Evolutionary conservation across 768 basidiomycete genomes (phyloP).

Genomic region (Brasilioporus rufonigricans): DNA sequence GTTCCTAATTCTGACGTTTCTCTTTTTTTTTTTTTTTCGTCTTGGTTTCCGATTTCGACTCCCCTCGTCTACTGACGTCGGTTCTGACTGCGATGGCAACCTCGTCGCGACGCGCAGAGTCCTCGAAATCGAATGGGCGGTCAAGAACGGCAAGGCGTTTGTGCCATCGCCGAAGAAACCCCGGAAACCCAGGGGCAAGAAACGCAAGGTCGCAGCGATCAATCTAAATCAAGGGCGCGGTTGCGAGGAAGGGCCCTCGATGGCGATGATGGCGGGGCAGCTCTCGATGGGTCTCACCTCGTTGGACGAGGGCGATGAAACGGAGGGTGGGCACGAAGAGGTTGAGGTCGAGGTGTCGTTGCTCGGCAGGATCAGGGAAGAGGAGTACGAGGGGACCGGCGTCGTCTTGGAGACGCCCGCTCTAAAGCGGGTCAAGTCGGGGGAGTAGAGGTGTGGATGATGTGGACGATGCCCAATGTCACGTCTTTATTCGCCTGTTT

Average conservation of each 20-base stretch:
- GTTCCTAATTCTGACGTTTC: conserved; percentile 40
- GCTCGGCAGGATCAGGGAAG: conserved; percentile 20
- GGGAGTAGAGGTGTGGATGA: conserved; percentile 6
- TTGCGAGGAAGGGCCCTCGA: conserved; percentile 17
- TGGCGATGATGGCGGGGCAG: conserved; percentile 10
- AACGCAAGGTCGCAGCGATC: conserved; percentile 28
- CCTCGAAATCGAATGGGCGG: conserved; percentile 79
- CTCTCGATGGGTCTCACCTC: conserved; percentile 19
- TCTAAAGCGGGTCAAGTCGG: conserved; percentile 25
- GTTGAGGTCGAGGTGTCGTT: conserved; percentile 10
- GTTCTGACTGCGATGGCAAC: background rate
- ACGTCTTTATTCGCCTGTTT: background rate
- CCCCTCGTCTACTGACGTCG: background rate
- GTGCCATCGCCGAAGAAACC: conserved; percentile 53
- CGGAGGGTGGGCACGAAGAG: conserved; percentile 19
- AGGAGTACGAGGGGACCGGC: conserved; percentile 29
- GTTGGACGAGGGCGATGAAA: conserved; percentile 43
- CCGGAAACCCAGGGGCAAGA: conserved; percentile 34
- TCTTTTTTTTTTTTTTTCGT: conserved; percentile 17
- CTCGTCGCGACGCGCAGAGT: conserved; percentile 45
- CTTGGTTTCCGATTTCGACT: background rate
- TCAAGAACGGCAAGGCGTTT: conserved; percentile 59
- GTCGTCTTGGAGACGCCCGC: conserved; percentile 23
- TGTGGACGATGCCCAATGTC: background rate
- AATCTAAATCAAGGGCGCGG: conserved; percentile 5